phyloP scores from a whole-genome alignment of 192 early-diverging fungal species.

The Kickxella alabastrina region DNA sequence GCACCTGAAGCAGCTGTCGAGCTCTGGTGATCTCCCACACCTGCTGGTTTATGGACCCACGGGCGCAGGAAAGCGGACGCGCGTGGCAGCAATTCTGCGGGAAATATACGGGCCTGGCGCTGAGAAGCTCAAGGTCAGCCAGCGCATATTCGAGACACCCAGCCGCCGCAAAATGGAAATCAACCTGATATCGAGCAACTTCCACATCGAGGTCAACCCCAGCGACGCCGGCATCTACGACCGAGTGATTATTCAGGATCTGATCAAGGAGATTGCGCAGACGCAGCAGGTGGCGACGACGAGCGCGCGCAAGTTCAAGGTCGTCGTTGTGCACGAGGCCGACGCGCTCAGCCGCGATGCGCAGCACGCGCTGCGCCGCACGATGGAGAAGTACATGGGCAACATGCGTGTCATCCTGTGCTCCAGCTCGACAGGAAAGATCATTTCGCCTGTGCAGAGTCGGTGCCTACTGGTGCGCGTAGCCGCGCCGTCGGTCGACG shows the following conservation, averaged over 20 bases:
- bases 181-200: conserved; percentile 87
- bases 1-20: conserved; percentile 73
- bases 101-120: conserved; percentile 89
- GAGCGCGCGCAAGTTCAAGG: conserved; percentile 84
- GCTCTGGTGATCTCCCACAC: conserved; percentile 87
- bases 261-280: conserved; percentile 97
- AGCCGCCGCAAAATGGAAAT: conserved; percentile 83
- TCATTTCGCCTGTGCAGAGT: conserved; percentile 89
- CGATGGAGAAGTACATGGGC: conserved; percentile 98
- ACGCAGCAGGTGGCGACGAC: conserved; percentile 84
- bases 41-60: conserved; percentile 92
- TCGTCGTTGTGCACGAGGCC: conserved; percentile 93
- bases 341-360: conserved; percentile 85
- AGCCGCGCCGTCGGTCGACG: conserved; percentile 68
- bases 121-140: conserved; percentile 92
- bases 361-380: conserved; percentile 93
- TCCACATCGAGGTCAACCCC: conserved; percentile 95
- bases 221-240: conserved; percentile 96
- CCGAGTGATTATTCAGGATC: conserved; percentile 85
- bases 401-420: conserved; percentile 93
- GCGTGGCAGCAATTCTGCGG: conserved; percentile 77
- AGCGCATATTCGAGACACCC: conserved; percentile 78
- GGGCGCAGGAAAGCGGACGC: conserved; percentile 95
- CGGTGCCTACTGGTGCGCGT: conserved; percentile 89
- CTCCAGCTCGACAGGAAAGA: conserved; percentile 82